Evolutionary conservation across 176 grass and related monocot genomes (phyloP).

Genomic region (Otatea glauca): DNA sequence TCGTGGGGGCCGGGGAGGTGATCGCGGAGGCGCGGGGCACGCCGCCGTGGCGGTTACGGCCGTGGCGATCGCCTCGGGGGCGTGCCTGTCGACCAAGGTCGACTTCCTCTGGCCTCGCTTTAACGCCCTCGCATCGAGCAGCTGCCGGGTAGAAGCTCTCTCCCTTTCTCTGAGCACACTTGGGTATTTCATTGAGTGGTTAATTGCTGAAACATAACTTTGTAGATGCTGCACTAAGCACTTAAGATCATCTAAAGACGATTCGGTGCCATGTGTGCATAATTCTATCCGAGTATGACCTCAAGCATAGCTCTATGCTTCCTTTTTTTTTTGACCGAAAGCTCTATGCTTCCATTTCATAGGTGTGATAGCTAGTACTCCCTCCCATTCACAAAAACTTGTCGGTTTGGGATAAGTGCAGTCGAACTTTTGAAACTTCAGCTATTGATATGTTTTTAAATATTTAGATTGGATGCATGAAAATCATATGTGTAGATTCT

Average conservation of each 20-base stretch:
- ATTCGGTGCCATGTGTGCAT: not conserved
- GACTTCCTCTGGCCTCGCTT: constrained; percentile 99
- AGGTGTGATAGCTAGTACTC: not conserved
- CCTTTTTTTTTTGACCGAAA: not conserved
- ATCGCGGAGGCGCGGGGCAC: constrained; percentile 71
- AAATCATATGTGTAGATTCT: no score
- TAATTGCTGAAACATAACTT: constrained; percentile 7
- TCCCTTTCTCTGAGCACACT: not conserved
- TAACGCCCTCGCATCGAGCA: constrained; percentile 80
- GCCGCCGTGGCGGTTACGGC: constrained; percentile 87
- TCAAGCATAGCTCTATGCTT: not conserved
- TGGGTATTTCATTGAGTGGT: not conserved
- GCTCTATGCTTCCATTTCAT: constrained; percentile 15
- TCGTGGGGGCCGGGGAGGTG: constrained; percentile 70
- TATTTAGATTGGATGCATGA: no score
- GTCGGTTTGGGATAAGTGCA: no score
- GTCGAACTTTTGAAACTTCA: no score
- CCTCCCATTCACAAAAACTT: no score
- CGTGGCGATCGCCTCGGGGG: constrained; percentile 95
- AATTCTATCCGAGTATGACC: not conserved
- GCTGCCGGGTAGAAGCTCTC: constrained; percentile 60
- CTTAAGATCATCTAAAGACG: not conserved
- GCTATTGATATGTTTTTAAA: no score
- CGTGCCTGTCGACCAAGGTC: constrained; percentile 92
- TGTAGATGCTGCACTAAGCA: not conserved